These are phyloP conservation scores for Coccinonectria pachysandricola DNA, from an alignment of 2,329 filamentous ascomycete genomes.

Conservation along the genomic window DNA sequence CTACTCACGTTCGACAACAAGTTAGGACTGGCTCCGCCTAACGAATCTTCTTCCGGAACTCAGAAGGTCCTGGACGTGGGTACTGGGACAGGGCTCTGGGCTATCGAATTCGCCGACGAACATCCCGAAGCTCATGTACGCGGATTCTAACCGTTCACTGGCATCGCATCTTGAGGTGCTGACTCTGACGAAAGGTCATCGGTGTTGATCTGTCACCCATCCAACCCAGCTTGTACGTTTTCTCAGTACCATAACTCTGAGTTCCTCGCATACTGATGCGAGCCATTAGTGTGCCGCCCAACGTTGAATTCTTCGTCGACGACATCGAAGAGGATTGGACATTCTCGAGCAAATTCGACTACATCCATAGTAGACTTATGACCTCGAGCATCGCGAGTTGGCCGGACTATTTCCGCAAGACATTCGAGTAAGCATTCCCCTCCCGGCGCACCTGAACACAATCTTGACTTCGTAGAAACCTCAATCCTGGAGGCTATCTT, in stretches of 20 bases:
- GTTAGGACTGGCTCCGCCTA: constrained; percentile 9
- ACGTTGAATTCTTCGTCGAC: constrained; percentile 2
- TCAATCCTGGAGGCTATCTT: background rate
- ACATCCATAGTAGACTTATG: constrained; percentile 3
- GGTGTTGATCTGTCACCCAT: constrained; percentile 11
- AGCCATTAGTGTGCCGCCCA: constrained; percentile 11
- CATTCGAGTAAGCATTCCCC: no score
- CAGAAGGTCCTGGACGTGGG: constrained; percentile 10
- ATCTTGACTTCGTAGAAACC: background rate
- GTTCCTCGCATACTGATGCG: no score
- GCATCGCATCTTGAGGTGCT: no score
- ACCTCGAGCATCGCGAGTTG: constrained; percentile 2
- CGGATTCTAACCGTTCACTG: no score
- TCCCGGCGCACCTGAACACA: no score
- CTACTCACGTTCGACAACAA: constrained; percentile 8
- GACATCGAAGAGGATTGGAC: constrained; percentile 2
- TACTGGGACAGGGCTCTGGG: constrained; percentile 13
- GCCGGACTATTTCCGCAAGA: no score
- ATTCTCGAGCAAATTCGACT: constrained; percentile 1
- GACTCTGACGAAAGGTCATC: no score
- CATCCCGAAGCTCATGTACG: constrained; percentile 4
- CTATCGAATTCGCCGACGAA: constrained; percentile 9
- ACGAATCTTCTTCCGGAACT: constrained; percentile 4
- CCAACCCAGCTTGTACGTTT: constrained; percentile 9
- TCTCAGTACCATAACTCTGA: no score